Percentiles rank a stretch among this genome's conserved stretches.
phyloP scores from a whole-genome alignment of 257 asterid species.

The Solanum chmielewskii region DNA sequence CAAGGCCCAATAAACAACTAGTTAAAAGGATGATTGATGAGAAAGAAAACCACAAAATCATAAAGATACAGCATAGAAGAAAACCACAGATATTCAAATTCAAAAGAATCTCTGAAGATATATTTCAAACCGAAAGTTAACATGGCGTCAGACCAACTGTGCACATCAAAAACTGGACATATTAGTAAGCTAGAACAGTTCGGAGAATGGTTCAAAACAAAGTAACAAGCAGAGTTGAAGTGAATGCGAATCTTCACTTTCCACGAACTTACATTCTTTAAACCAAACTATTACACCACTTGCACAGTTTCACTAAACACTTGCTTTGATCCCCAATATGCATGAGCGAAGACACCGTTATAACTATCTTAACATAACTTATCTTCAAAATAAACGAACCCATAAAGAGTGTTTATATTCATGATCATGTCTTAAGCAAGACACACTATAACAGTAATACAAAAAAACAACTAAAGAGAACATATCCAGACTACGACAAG shows the following conservation, averaged over 20 bases:
- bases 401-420: no score
- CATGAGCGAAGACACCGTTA: background rate
- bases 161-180: background rate
- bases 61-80: background rate
- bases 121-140: background rate
- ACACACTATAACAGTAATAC: background rate
- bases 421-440: background rate
- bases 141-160: background rate
- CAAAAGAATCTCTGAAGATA: background rate
- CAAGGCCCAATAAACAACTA: no score
- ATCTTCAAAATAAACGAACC: background rate
- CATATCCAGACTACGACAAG: background rate
- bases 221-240: background rate
- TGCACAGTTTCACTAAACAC: background rate
- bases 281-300: background rate
- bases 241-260: background rate
- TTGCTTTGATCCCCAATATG: background rate
- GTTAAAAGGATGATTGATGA: no score
- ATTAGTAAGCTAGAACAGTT: background rate
- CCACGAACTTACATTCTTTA: background rate
- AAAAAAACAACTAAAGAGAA: no score
- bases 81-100: background rate
- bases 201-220: background rate
- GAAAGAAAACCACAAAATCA: background rate
- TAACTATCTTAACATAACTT: no score